phyloP scores from a whole-genome alignment of 2,329 filamentous ascomycete genomes.

The Cladosporium velox region DNA sequence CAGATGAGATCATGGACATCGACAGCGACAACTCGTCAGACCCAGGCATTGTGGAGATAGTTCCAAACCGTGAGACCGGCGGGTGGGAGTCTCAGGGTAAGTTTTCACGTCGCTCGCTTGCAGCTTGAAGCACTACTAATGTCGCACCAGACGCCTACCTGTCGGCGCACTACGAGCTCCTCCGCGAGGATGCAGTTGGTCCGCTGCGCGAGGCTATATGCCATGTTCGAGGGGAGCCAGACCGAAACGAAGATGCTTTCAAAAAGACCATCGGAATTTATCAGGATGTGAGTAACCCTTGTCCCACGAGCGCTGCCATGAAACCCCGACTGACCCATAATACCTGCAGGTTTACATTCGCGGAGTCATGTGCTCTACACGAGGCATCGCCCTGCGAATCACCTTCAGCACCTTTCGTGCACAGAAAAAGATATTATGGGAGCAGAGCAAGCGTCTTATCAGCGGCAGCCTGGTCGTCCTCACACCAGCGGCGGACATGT shows the following conservation, averaged over 20 bases:
- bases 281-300: constrained; percentile 57
- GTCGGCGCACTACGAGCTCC: constrained; percentile 70
- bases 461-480: constrained; percentile 58
- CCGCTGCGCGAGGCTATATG: constrained; percentile 68
- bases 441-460: constrained; percentile 60
- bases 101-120: background rate
- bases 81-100: constrained; percentile 58
- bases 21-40: constrained; percentile 16
- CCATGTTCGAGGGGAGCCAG: constrained; percentile 54
- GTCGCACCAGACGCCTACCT: constrained; percentile 61
- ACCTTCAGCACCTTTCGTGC: constrained; percentile 69
- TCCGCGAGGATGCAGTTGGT: constrained; percentile 72
- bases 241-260: constrained; percentile 56
- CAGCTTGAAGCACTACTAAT: background rate
- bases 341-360: constrained; percentile 62
- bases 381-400: constrained; percentile 67
- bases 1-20: constrained; percentile 53
- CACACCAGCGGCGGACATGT: constrained; percentile 60
- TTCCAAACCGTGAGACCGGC: constrained; percentile 55
- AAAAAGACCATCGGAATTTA: constrained; percentile 60
- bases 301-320: constrained; percentile 19
- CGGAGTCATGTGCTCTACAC: constrained; percentile 63
- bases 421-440: constrained; percentile 68
- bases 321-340: constrained; percentile 23
- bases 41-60: constrained; percentile 25